Evolutionary conservation across 129 eudicot species (phyloP), one percentile per base, ranked within the genome.

Genomic region (Lonicera japonica): DNA sequence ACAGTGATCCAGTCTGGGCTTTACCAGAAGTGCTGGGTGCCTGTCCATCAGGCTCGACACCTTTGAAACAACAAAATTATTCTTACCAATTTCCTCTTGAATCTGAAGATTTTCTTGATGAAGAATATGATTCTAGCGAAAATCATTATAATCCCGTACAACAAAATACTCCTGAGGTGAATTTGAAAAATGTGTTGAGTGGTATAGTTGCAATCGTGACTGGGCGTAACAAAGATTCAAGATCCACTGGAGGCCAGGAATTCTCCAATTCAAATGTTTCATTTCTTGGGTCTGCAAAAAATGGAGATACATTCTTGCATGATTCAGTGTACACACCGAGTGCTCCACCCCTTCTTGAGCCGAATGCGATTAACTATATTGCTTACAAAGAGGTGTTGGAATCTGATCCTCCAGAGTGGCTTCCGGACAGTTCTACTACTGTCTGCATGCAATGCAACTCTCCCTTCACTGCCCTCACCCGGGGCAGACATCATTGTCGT

Each of bases 401-500:
- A 79, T 78, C 96, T 12, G 96, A 88, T 54, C 99, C 99, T 1
- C 99, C 99, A 0, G 96, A 94, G 21, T 94, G 99, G 99, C 86
- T 88, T 70, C 89, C 89, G n/a, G 99, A 94, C 75, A 94, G 99
- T 78, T 74, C 79, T 19, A 52, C 87, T 56, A 41, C 69, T 25
- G 89, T 61, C 54, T 94, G 99, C 68, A 88, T 94, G 99, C 99
- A 94, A 65, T 94, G 99, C 69, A 72, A 59, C 75, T 86, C 96
- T 71, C 89, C 89, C 5, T 94, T 94, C 67, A 94, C 99, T 17
- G 95, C 99, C 23, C 60, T 94, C 53, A 88, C 99, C 58, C 95
- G 96, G 63, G 99, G 99, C 25, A 81, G 99, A 67, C 99, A 94
- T 77, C 99, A 94, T 69, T 94, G 99, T 66, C 89, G 99, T 7